phyloP scores from a whole-genome alignment of 1,284 basidiomycete genomes.

The Tilletia indica region DNA sequence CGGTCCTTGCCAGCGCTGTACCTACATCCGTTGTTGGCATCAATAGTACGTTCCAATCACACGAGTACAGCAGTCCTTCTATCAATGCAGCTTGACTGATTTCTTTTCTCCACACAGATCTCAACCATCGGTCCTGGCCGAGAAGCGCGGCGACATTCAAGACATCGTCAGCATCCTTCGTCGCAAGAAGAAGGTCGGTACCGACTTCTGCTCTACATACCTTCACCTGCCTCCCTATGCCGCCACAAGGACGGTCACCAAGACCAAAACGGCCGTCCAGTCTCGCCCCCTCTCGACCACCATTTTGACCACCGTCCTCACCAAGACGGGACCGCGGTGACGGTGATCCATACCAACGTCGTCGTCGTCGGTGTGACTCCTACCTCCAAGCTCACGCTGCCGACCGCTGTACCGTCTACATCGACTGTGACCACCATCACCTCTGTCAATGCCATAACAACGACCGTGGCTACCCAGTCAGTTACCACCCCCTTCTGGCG shows the following conservation, averaged over 20 bases:
- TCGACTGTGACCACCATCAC: neutral
- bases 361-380: neutral
- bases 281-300: neutral
- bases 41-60: no score
- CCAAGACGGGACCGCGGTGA: neutral
- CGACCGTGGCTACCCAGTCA: neutral
- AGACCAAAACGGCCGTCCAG: neutral
- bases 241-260: neutral
- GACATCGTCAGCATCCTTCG: neutral
- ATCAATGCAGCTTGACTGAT: no score
- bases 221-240: slow-evolving; percentile 3
- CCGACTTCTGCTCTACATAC: slow-evolving; percentile 1
- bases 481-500: neutral
- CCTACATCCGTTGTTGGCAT: no score
- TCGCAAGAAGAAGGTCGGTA: neutral
- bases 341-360: neutral
- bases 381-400: neutral
- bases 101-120: no score
- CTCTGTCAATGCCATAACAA: neutral
- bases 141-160: neutral
- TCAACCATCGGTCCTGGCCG: neutral
- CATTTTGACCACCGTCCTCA: neutral
- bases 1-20: no score
- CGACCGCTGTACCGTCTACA: neutral
- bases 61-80: no score